Evolutionary conservation across 2,329 filamentous ascomycete species (phyloP).

Genomic region (Phyllosticta ampelicida): DNA sequence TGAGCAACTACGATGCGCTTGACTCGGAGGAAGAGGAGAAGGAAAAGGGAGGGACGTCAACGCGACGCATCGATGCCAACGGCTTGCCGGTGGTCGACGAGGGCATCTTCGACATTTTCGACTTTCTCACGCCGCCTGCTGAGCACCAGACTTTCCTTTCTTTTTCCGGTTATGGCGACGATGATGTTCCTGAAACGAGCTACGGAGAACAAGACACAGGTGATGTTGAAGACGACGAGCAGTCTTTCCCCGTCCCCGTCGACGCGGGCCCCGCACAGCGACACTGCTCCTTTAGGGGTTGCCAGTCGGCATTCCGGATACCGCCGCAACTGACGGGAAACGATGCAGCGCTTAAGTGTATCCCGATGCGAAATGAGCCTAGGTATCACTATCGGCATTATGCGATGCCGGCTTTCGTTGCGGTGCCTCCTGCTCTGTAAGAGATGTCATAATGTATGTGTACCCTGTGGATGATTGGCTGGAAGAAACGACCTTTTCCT

Average conservation of each 20-base stretch:
- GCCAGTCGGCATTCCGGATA: neutral
- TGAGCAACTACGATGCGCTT: slow-evolving; percentile 35
- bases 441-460: too few relatives aligned
- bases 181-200: neutral
- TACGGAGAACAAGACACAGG: neutral
- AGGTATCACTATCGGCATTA: neutral
- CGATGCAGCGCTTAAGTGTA: too few relatives aligned
- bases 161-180: neutral
- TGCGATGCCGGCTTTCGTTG: neutral
- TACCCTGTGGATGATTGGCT: too few relatives aligned
- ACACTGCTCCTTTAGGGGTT: neutral
- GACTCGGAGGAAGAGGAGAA: slow-evolving; percentile 25
- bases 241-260: neutral
- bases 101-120: neutral
- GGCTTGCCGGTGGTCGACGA: neutral
- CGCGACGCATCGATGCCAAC: slow-evolving; percentile 17
- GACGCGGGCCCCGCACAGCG: neutral
- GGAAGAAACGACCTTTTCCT: too few relatives aligned
- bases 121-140: neutral
- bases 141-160: neutral
- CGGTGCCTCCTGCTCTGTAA: neutral
- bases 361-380: neutral
- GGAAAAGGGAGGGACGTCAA: slow-evolving; percentile 40
- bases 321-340: too few relatives aligned
- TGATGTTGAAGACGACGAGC: neutral